phyloP scores from a whole-genome alignment of 2,329 filamentous ascomycete genomes.

The Venturia pyrina region DNA sequence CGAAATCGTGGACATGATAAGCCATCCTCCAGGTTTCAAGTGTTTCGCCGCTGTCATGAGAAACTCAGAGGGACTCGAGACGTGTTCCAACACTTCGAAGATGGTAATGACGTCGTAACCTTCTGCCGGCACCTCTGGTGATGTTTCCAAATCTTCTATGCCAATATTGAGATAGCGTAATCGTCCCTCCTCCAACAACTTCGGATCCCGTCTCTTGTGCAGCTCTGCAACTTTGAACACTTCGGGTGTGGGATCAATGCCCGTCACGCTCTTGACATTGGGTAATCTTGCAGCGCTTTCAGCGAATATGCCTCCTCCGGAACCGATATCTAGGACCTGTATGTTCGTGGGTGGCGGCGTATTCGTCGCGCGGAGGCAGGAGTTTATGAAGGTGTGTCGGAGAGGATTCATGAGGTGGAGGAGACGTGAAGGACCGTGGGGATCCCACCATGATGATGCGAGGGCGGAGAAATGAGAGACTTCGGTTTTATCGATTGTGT shows the following conservation, averaged over 20 bases:
- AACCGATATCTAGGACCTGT: conserved; percentile 82
- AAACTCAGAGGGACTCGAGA: conserved; percentile 65
- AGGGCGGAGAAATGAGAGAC: conserved; percentile 91
- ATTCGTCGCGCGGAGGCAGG: conserved; percentile 47
- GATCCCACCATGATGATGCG: conserved; percentile 94
- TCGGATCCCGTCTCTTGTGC: conserved; percentile 67
- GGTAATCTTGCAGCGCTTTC: conserved; percentile 68
- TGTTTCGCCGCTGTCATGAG: conserved; percentile 62
- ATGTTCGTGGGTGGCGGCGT: conserved; percentile 28
- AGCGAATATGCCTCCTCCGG: conserved; percentile 92
- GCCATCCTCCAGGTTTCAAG: conserved; percentile 83
- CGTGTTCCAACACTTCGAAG: conserved; percentile 94
- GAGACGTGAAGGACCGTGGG: conserved; percentile 80
- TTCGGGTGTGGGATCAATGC: conserved; percentile 66
- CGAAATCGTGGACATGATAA: conserved; percentile 86
- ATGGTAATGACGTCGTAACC: conserved; percentile 73
- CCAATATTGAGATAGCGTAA: conserved; percentile 66
- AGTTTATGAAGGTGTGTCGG: conserved; percentile 80
- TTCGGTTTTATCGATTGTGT: conserved; percentile 71
- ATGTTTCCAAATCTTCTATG: conserved; percentile 55
- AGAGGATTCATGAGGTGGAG: conserved; percentile 98
- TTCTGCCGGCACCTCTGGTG: conserved; percentile 14
- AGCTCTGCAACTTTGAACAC: conserved; percentile 65
- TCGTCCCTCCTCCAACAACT: conserved; percentile 43
- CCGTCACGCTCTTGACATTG: conserved; percentile 54